A percentile compares a stretch with the other conserved stretches of the same genome.
Evolutionary conservation across 1,284 basidiomycete species (phyloP).

Genomic region (Lentinula novae-zelandiae): DNA sequence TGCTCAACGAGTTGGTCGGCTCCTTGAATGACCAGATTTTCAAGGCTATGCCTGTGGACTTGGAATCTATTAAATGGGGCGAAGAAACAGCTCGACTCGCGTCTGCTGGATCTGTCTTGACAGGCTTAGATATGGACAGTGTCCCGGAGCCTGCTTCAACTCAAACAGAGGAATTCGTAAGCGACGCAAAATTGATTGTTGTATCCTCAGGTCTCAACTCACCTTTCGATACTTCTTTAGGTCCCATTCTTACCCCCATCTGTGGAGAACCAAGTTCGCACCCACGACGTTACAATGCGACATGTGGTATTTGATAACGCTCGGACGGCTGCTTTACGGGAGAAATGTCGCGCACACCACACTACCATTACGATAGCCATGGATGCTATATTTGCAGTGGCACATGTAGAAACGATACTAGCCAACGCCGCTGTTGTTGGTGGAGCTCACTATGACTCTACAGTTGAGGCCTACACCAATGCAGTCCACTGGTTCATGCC

Average conservation of each 20-base stretch:
- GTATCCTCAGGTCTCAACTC: background rate
- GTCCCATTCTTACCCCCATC: background rate
- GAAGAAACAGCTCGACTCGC: background rate
- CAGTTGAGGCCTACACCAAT: background rate
- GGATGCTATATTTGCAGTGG: background rate
- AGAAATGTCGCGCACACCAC: background rate
- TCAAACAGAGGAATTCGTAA: background rate
- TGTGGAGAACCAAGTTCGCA: background rate
- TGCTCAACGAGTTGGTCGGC: background rate
- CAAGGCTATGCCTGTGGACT: background rate
- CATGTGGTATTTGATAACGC: background rate
- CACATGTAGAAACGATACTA: background rate
- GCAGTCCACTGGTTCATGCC: slow-evolving; percentile 2
- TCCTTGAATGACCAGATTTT: background rate
- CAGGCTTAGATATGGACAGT: background rate
- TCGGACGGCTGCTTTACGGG: background rate
- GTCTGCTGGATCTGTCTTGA: background rate
- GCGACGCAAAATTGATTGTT: background rate
- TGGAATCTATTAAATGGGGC: background rate
- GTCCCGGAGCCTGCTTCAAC: background rate
- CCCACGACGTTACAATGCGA: background rate
- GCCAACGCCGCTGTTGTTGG: background rate
- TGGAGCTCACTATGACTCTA: background rate
- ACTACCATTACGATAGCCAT: background rate
- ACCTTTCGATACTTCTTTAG: background rate